Evolutionary conservation across 2,329 filamentous ascomycete species (phyloP), one percentile per base, ranked within the genome.

Genomic region (Akanthomyces dipterigenus): DNA sequence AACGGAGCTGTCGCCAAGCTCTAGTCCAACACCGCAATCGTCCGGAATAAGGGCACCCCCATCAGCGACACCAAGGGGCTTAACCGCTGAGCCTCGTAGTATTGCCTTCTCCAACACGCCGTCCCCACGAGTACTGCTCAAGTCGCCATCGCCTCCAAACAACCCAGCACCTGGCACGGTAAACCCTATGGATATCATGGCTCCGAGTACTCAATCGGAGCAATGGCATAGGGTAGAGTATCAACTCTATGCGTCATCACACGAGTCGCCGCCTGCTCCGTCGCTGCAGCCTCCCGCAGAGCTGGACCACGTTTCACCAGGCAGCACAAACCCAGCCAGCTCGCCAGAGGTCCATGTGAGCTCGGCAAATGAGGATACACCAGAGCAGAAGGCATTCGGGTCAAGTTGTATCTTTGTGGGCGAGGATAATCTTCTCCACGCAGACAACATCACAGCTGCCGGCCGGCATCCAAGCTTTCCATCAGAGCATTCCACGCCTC

Each of bases 111-210:
- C 65, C 11, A 64, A 62, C 8, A 62, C 34, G 11, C 55, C 59
- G n/a, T 50, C 55, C 3, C 48, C 49, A 3, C 26, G 46, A 28
- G 22, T 38, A 11, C 60, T 57, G 1, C 36, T 22, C 18, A 55
- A 61, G 12, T 69, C 70, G 26, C 67, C 72, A 54, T 70, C 69
- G 22, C 69, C 73, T 49, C 69, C 74, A 14, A 59, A 62, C 5
- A 65, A 73, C 53, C 72, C 78, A 40, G 72, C 75, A 1, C 76
- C 77, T 3, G 78, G 78, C 38, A 82, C 80, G 4, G 79, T 80
- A 11, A 82, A 82, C 45, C 80, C 80, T 0, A 81, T 81, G 76
- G 78, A 81, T 54, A 77, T 83, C 34, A 82, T 82, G 80, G 77
- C 75, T 5, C 70, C 75, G 3, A 72, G 71, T 18, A 75, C 74